These are phyloP conservation scores for Aspergillus homomorphus DNA, from an alignment of 495 filamentous ascomycete genomes.

Conservation along the genomic window DNA sequence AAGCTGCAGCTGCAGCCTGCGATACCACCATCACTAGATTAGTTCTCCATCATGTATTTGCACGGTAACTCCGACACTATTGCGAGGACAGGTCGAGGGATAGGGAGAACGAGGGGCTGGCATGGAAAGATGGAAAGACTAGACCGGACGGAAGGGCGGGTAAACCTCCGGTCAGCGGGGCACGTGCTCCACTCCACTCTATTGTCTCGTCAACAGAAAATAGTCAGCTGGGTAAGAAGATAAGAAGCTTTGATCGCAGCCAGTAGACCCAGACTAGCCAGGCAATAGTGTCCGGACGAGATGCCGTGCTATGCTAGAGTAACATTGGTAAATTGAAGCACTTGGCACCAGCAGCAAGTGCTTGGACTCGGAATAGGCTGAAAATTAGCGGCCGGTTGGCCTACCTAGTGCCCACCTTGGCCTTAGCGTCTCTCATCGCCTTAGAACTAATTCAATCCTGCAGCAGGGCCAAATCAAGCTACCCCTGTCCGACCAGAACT, in stretches of 20 bases:
- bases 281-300: not conserved
- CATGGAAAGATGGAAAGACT: not conserved
- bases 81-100: not conserved
- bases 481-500: not conserved
- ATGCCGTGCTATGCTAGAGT: no score
- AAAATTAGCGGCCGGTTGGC: no score
- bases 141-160: not conserved
- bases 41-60: not conserved
- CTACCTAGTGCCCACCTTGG: not conserved
- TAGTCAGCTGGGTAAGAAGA: no score
- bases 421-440: not conserved
- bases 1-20: not conserved
- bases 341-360: no score
- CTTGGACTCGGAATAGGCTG: no score
- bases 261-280: not conserved
- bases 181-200: not conserved
- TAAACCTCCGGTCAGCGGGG: slow-evolving; percentile 4
- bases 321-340: no score
- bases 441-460: not conserved
- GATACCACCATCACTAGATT: no score
- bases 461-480: not conserved
- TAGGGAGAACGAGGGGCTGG: not conserved
- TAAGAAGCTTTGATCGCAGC: not conserved
- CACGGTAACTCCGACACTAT: not conserved
- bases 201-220: no score